A percentile compares a stretch with the other conserved stretches of the same genome.
These are phyloP conservation scores for Rhexocercosporidium sp. DNA, from an alignment of 2,329 filamentous ascomycete genomes.

Conservation along the genomic window DNA sequence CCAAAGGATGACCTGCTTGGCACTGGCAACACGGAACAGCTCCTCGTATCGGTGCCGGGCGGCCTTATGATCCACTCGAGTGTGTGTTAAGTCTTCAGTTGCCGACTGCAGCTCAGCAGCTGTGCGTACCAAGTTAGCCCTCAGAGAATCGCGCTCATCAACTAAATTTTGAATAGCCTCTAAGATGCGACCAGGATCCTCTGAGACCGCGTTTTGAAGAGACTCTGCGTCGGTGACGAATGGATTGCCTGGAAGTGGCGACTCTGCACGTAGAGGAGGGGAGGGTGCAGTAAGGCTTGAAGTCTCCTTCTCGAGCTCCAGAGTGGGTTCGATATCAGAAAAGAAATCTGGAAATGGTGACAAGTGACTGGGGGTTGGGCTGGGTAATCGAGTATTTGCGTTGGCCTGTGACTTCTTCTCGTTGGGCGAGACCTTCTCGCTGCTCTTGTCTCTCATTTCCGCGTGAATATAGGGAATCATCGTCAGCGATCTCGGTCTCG, in stretches of 20 bases:
- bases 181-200: conserved; percentile 10
- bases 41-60: conserved; percentile 8
- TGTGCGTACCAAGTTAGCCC: background rate
- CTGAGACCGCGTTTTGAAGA: conserved; percentile 7
- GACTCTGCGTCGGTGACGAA: conserved; percentile 16
- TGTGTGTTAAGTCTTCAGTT: background rate
- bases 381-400: background rate
- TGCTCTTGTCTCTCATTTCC: background rate
- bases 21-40: conserved; percentile 8
- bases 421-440: background rate
- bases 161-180: conserved; percentile 9
- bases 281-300: background rate
- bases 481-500: background rate
- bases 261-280: background rate
- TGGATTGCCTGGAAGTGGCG: background rate
- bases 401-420: background rate
- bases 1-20: conserved; percentile 25
- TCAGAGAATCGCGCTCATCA: conserved; percentile 13
- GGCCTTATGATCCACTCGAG: conserved; percentile 12
- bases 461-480: background rate
- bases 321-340: background rate
- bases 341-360: background rate
- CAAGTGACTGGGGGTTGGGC: background rate
- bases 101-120: background rate
- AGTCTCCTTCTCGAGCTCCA: background rate